Percentiles rank a stretch among this genome's conserved stretches.
Evolutionary conservation across 176 grass and related monocot genomes (phyloP).

Genomic region (Eragrostis curvula): DNA sequence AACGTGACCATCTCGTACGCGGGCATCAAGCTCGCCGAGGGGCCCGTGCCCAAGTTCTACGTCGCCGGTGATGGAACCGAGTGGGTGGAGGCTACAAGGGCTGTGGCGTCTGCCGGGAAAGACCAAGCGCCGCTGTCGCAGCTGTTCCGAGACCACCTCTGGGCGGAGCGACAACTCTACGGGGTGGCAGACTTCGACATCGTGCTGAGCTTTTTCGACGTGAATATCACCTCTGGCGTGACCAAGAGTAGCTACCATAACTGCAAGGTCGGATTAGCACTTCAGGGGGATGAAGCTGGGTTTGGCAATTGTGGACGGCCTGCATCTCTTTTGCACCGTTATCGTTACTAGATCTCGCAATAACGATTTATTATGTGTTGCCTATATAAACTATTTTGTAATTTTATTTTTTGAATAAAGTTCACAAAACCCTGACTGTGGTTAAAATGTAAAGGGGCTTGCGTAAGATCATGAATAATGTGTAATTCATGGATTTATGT

Average conservation of each 20-base stretch:
- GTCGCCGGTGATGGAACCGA: background rate
- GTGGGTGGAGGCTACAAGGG: background rate
- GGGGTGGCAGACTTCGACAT: background rate
- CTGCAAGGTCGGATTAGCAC: background rate
- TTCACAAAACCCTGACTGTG: too few relatives aligned
- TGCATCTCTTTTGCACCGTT: too few relatives aligned
- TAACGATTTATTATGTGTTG: too few relatives aligned
- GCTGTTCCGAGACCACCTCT: background rate
- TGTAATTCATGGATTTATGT: too few relatives aligned
- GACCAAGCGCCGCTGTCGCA: background rate
- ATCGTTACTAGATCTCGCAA: too few relatives aligned
- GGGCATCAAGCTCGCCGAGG: background rate
- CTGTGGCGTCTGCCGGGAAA: background rate
- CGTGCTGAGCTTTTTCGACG: background rate
- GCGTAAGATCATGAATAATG: too few relatives aligned
- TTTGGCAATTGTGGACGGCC: too few relatives aligned
- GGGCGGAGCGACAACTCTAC: background rate
- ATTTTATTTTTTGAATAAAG: too few relatives aligned
- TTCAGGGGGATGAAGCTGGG: too few relatives aligned
- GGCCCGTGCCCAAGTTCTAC: background rate
- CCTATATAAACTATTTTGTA: too few relatives aligned
- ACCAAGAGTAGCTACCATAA: background rate
- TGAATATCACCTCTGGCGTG: background rate
- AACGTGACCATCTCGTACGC: background rate
- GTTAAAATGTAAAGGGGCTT: too few relatives aligned